A percentile compares a stretch with the other conserved stretches of the same genome.
phyloP scores from a whole-genome alignment of 2,329 filamentous ascomycete species.

The Aurifilum marmelostoma region DNA sequence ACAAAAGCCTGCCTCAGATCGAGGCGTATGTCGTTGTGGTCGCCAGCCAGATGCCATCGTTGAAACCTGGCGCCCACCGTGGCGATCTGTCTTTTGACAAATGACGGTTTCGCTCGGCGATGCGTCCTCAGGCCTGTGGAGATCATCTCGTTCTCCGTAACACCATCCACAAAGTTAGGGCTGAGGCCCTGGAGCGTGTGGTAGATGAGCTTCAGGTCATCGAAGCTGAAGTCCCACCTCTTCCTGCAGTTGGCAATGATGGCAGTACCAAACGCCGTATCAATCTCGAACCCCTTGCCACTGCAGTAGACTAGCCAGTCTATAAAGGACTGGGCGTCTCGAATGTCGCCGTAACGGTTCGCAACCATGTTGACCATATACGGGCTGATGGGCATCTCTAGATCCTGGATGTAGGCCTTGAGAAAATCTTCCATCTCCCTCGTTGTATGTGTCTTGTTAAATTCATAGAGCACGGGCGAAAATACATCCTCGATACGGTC shows the following conservation, averaged over 20 bases:
- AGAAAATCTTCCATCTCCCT: slow-evolving; percentile 46
- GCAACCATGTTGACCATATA: slow-evolving; percentile 48
- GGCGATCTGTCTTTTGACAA: slow-evolving; percentile 19
- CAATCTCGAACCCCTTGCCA: slow-evolving; percentile 40
- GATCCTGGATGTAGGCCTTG: slow-evolving; percentile 40
- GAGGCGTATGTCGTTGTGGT: slow-evolving; percentile 20
- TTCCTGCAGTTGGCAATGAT: slow-evolving; percentile 44
- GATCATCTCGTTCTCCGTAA: slow-evolving; percentile 40
- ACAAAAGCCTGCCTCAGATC: slow-evolving; percentile 26
- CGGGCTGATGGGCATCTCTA: slow-evolving; percentile 41
- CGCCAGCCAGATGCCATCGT: slow-evolving; percentile 7
- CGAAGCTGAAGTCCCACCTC: slow-evolving; percentile 44
- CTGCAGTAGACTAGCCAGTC: slow-evolving; percentile 47
- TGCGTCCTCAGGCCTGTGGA: slow-evolving; percentile 14
- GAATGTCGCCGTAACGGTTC: slow-evolving; percentile 46
- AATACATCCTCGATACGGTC: slow-evolving; percentile 38
- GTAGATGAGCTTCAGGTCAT: slow-evolving; percentile 41
- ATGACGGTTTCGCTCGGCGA: slow-evolving; percentile 10
- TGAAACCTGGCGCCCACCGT: slow-evolving; percentile 18
- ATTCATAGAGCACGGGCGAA: slow-evolving; percentile 45
- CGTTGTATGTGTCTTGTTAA: slow-evolving; percentile 42
- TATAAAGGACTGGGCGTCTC: slow-evolving; percentile 43
- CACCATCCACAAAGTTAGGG: slow-evolving; percentile 40
- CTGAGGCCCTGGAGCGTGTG: slow-evolving; percentile 39
- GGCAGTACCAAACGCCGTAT: slow-evolving; percentile 44